Evolutionary conservation across 2,329 filamentous ascomycete genomes (phyloP), one percentile per base, ranked within the genome.

Genomic region (Pyrenophora tritici-repentis): DNA sequence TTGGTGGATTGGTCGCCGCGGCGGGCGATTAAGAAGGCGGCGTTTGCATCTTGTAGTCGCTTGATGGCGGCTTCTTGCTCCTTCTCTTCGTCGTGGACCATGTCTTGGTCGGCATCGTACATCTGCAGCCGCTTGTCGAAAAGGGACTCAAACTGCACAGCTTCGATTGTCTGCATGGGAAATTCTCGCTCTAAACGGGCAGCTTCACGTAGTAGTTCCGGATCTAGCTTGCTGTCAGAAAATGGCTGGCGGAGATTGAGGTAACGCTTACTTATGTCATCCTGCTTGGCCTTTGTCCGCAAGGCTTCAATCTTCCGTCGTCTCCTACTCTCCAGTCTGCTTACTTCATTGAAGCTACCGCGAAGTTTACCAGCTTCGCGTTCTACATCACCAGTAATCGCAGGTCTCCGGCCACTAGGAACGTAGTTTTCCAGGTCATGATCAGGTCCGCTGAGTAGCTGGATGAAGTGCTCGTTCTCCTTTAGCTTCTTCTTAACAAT

Each of bases 91-190:
- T 87, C 84, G 2, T 82, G 79, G 0, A 96, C 78, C 52, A 86
- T 82, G 20, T 87, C 85, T 13, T 89, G 76, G 61, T 97, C 93
- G 0, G 83, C 75, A 57, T 96, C 90, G 71, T 97, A 99, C 39
- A 87, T 80, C 38, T 88, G 85, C 2, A 99, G 82, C 1, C 91
- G 85, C 59, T 86, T 82, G 64, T 96, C 90, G 59, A 97, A 97
- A 39, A 97, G 88, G 45, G 86, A 84, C 66, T 99, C 94, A 66
- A 99, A 97, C 65, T 97, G 91, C 2, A 89, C 89, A 0, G 93
- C 87, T 42, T 91, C 88, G 43, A 99, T 88, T 9, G 86, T 84
- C 32, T 92, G 91, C 75, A 89, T 89, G 0, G 91, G 90, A 56
- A 91, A 93, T 51, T 89, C 87, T 38, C 92, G 85, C 75, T 97